Evolutionary conservation across 202 grass and related monocot species (phyloP).

Genomic region (Schoenoplectus triqueter): DNA sequence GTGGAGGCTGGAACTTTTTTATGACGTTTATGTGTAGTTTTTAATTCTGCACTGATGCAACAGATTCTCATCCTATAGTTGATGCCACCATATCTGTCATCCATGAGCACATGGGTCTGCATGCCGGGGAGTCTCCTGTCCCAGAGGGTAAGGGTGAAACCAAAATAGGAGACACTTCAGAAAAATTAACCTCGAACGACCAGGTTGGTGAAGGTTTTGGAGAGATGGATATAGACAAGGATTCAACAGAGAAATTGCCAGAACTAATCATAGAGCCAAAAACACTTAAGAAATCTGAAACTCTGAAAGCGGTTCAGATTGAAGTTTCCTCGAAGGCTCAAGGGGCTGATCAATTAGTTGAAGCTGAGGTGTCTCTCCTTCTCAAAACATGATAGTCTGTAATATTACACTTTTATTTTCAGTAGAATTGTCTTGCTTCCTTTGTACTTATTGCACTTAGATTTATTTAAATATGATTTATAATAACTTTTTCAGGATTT

Average conservation of each 20-base stretch:
- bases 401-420: neutral
- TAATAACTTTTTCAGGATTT: conserved; percentile 25
- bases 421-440: neutral
- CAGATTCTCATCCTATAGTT: conserved; percentile 34
- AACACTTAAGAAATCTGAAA: conserved; percentile 47
- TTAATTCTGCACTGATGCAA: conserved; percentile 41
- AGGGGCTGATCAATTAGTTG: conserved; percentile 25
- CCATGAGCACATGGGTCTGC: conserved; percentile 38
- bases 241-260: conserved; percentile 35
- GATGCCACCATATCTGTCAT: conserved; percentile 37
- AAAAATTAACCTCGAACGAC: conserved; percentile 44
- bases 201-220: conserved; percentile 50
- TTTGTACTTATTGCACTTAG: conserved; percentile 12
- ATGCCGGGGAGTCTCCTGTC: conserved; percentile 30
- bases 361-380: conserved; percentile 41
- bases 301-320: conserved; percentile 38
- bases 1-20: neutral
- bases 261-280: conserved; percentile 42
- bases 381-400: conserved; percentile 18
- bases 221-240: conserved; percentile 36
- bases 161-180: conserved; percentile 37
- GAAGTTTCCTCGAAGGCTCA: conserved; percentile 41
- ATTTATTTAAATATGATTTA: conserved; percentile 30
- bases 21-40: conserved; percentile 24
- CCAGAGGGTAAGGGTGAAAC: conserved; percentile 42